phyloP scores from a whole-genome alignment of 2,329 filamentous ascomycete species.

The Tricladium varicosporioides region DNA sequence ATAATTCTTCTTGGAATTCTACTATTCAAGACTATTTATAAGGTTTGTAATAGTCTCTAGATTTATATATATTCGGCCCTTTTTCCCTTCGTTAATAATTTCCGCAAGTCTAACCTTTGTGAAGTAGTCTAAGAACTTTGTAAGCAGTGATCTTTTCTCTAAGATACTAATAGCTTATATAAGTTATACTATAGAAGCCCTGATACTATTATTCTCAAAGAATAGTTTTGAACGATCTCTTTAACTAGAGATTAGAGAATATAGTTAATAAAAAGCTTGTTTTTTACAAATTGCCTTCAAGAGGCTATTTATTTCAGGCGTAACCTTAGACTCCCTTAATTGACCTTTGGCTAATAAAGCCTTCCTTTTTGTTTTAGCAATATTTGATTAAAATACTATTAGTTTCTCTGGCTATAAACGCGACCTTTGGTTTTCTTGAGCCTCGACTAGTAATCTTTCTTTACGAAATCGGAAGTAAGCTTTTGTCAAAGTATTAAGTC shows the following conservation, averaged over 20 bases:
- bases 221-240: slow-evolving; percentile 6
- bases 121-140: slow-evolving; percentile 4
- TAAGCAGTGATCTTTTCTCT: slow-evolving; percentile 8
- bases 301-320: slow-evolving; percentile 4
- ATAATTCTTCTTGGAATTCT: background rate
- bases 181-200: slow-evolving; percentile 1
- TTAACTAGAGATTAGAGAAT: slow-evolving; percentile 4
- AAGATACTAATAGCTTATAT: slow-evolving; percentile 2
- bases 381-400: background rate
- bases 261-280: slow-evolving; percentile 9
- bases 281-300: slow-evolving; percentile 4
- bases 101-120: slow-evolving; percentile 6
- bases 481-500: background rate
- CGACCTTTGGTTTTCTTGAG: slow-evolving; percentile 1
- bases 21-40: slow-evolving; percentile 4
- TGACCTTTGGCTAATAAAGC: background rate
- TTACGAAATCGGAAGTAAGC: slow-evolving; percentile 1
- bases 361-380: slow-evolving; percentile 1
- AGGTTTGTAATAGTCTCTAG: slow-evolving; percentile 3
- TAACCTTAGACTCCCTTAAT: slow-evolving; percentile 1
- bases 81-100: slow-evolving; percentile 6
- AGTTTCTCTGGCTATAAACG: background rate
- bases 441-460: background rate
- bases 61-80: slow-evolving; percentile 1
- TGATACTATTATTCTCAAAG: slow-evolving; percentile 4